Percentiles rank a stretch among this genome's conserved stretches.
Evolutionary conservation across 73 alveolate genomes (phyloP).

Genomic region (Diophrys sp.): DNA sequence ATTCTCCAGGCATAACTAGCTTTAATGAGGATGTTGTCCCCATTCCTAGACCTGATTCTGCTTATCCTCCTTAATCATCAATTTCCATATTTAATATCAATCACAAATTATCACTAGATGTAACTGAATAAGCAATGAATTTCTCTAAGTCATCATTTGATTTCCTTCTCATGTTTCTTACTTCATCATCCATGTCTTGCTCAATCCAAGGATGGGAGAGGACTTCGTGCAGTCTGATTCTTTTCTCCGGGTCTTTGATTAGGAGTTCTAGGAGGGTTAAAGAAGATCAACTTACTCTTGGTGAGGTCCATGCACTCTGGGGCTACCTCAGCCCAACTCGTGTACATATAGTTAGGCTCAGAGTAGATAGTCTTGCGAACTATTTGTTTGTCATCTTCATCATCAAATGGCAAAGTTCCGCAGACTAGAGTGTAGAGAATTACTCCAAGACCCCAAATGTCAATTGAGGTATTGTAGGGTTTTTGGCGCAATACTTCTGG

Average conservation of each 20-base stretch:
- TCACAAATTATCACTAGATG: no score
- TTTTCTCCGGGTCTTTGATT: slow-evolving; percentile 3
- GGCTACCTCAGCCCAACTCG: slow-evolving; percentile 25
- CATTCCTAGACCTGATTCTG: no score
- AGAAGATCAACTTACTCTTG: no score
- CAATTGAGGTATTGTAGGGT: slow-evolving; percentile 56
- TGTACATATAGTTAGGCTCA: slow-evolving; percentile 22
- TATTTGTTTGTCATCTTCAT: slow-evolving; percentile 50
- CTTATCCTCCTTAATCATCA: no score
- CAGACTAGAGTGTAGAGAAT: slow-evolving; percentile 46
- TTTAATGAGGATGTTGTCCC: no score
- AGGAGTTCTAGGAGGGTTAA: no score
- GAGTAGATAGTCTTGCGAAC: slow-evolving; percentile 31
- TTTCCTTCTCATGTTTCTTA: slow-evolving; percentile 12
- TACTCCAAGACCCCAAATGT: slow-evolving; percentile 70
- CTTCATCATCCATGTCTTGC: not conserved
- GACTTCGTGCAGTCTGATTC: slow-evolving; percentile 15
- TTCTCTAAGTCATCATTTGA: slow-evolving; percentile 3
- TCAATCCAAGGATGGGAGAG: slow-evolving; percentile 26
- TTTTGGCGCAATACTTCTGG: slow-evolving; percentile 58
- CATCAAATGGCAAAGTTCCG: slow-evolving; percentile 68
- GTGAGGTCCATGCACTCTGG: not conserved
- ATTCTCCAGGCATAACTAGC: not conserved
- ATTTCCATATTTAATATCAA: no score
- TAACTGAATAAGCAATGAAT: slow-evolving; percentile 6